Base-by-base conservation (phyloP, 2,329 filamentous ascomycete species). In the Pseudohalonectria lignicola region DNA sequence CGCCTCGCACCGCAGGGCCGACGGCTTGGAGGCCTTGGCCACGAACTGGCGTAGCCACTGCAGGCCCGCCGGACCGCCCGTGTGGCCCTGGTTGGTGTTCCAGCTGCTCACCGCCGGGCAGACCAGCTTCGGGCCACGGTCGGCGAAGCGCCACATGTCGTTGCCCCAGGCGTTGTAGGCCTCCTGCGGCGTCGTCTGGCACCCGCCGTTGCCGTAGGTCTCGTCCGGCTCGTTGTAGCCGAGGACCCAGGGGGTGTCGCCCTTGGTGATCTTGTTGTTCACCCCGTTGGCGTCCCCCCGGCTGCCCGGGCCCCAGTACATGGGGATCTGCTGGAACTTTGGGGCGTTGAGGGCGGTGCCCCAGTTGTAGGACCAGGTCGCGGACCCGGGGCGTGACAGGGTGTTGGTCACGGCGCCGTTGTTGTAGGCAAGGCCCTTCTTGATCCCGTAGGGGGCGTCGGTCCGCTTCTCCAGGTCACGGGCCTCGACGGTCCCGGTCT, bases 161-260 rank as follows among this genome's bases (percentile, higher is more conserved):
- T 36, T 36, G 25, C 39, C 41, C 43, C 41, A 45, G 19, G 33
- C 21, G 17, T 41, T 36, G 29, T 36, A 41, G 4, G 43, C 41
- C 20, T 40, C n/a, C 5, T 16, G 15, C 3, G 43, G 39, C 9
- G 43, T 34, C 9, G 15, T 32, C 13, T 39, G 15, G 25, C 30
- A 39, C 5, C 41, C 43, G 28, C 43, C 43, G 33, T 37, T 29
- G 16, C 12, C 37, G 13, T 12, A 11, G 4, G 26, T 20, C 34
- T 43, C 34, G 35, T 45, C 43, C 23, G 43, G 43, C 41, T 45
- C 43, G 32, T 45, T 45, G 43, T 45, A 45, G n/a, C 41, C 41
- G 16, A 43, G 41, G 13, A 43, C 41, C 37, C 36, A 43, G 10
- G 39, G 43, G 8, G 39, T 41, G 26, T 43, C 39, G 19, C 39